Percentiles rank a stretch among this genome's conserved stretches.
These are phyloP conservation scores for Aspergillus sp. DNA, from an alignment of 2,329 filamentous ascomycete genomes.

Conservation along the genomic window DNA sequence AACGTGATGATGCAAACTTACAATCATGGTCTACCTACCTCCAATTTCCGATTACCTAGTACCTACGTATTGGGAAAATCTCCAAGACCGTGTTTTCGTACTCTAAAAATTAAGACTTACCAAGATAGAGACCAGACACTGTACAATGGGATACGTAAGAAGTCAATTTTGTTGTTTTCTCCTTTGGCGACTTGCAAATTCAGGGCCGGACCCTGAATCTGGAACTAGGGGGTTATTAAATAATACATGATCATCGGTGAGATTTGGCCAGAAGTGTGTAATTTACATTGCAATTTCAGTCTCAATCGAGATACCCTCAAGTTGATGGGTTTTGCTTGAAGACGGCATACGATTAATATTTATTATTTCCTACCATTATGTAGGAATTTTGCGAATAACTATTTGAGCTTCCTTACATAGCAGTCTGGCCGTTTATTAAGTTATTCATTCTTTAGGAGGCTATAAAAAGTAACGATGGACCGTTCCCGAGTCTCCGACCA, in stretches of 20 bases:
- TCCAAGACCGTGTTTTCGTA: too few species aligned
- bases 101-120: too few species aligned
- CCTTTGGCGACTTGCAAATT: not conserved
- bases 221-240: not conserved
- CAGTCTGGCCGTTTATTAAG: not conserved
- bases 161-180: not conserved
- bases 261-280: not conserved
- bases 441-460: not conserved
- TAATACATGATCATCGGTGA: not conserved
- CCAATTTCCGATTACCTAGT: not conserved
- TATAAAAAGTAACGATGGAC: slow-evolving; percentile 11
- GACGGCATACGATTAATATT: not conserved
- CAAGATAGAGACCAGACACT: too few species aligned
- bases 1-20: not conserved
- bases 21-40: not conserved
- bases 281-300: slow-evolving; percentile 1
- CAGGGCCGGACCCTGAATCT: not conserved
- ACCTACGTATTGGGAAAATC: not conserved
- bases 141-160: too few species aligned
- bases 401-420: not conserved
- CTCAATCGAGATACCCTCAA: not conserved
- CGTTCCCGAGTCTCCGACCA: not conserved
- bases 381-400: not conserved
- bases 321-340: not conserved
- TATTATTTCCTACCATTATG: too few species aligned